Percentiles rank a stretch among this genome's conserved stretches.
phyloP scores from a whole-genome alignment of 805 yeast species.

The Wickerhamomyces silvicola region DNA sequence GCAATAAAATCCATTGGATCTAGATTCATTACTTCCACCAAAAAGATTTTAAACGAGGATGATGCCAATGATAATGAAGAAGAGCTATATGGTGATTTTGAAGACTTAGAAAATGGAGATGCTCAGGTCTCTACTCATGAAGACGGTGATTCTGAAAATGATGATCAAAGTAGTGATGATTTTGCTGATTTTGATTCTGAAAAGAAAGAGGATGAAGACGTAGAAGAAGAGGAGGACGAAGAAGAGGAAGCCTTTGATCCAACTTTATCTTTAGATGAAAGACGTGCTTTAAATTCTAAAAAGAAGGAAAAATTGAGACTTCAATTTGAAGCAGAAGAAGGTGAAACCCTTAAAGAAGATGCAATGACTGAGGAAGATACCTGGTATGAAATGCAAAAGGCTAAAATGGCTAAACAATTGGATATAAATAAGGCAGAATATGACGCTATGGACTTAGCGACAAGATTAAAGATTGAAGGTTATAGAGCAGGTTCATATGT shows the following conservation, averaged over 20 bases:
- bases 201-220: conserved; percentile 37
- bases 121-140: conserved; percentile 12
- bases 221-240: conserved; percentile 36
- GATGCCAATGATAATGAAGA: conserved; percentile 33
- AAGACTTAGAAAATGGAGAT: conserved; percentile 39
- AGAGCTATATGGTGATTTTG: conserved; percentile 51
- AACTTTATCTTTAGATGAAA: conserved; percentile 56
- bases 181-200: conserved; percentile 52
- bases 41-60: conserved; percentile 26
- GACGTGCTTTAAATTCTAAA: conserved; percentile 74
- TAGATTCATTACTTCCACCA: conserved; percentile 52
- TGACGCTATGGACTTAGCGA: conserved; percentile 66
- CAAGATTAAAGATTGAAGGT: conserved; percentile 83
- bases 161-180: conserved; percentile 32
- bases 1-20: conserved; percentile 36
- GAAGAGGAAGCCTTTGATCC: conserved; percentile 28
- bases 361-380: conserved; percentile 85
- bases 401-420: conserved; percentile 91
- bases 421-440: conserved; percentile 85
- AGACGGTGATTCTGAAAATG: conserved; percentile 6
- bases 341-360: conserved; percentile 70
- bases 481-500: conserved; percentile 91
- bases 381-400: conserved; percentile 97
- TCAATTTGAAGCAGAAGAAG: conserved; percentile 83
- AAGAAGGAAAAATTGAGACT: conserved; percentile 83